Evolutionary conservation across 2,329 filamentous ascomycete species (phyloP).

Genomic region (Hortaea sp.): DNA sequence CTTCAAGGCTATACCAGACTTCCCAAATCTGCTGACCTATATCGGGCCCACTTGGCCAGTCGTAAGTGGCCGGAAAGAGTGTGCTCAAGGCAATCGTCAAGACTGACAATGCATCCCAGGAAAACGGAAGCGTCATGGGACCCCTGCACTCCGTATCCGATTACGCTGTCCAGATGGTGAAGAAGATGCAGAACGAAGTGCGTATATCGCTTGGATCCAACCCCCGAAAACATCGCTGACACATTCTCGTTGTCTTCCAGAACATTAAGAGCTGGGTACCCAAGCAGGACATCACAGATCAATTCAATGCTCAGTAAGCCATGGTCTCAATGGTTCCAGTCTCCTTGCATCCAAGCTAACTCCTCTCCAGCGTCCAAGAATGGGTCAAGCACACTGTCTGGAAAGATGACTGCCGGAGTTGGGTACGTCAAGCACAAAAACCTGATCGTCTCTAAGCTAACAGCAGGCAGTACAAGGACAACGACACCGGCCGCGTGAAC

Average conservation of each 20-base stretch:
- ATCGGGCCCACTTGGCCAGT: conserved; percentile 28
- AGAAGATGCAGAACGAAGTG: conserved; percentile 34
- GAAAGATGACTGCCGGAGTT: conserved; percentile 35
- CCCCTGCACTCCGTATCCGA: conserved; percentile 29
- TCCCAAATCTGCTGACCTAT: conserved; percentile 35
- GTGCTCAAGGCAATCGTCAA: conserved; percentile 4
- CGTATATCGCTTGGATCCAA: too few species aligned
- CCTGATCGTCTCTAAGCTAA: neutral
- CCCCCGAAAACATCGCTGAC: too few species aligned
- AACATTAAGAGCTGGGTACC: conserved; percentile 34
- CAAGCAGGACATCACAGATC: conserved; percentile 30
- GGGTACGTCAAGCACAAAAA: conserved; percentile 14
- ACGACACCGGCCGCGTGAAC: conserved; percentile 36
- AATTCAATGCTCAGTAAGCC: conserved; percentile 31
- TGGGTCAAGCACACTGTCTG: conserved; percentile 42
- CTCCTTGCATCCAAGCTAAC: too few species aligned
- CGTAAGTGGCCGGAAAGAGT: neutral
- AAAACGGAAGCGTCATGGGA: conserved; percentile 37
- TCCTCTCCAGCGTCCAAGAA: conserved; percentile 14
- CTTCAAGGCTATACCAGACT: conserved; percentile 24
- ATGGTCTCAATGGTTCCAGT: neutral
- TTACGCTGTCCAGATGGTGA: conserved; percentile 33
- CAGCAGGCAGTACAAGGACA: conserved; percentile 31
- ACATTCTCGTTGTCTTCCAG: conserved; percentile 7
- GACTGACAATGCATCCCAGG: conserved; percentile 29